Base-by-base conservation (phyloP, 1,284 basidiomycete species). In the Salmacisia buchloeana region DNA sequence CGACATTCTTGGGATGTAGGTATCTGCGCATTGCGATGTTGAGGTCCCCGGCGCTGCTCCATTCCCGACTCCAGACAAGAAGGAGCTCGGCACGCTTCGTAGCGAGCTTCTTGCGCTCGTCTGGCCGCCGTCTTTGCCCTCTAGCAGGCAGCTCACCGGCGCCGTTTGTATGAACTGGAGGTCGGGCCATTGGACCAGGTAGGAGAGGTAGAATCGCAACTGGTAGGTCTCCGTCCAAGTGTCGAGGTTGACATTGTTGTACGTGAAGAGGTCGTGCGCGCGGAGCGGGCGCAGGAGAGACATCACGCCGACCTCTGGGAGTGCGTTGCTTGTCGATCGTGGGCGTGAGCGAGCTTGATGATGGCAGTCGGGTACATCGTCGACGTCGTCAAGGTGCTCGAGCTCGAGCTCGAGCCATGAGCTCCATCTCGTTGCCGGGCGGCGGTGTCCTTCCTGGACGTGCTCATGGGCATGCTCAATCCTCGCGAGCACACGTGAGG, bases 211-310 rank as follows among this genome's bases (percentile, higher is more conserved):
- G 80, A 94, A 94, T 31, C 84, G 85, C 72, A 90, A 87, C 54
- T 87, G 87, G 79, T 92, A 94, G 21, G 92, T 94, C 82, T 94
- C 92, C 54, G 92, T 94, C 90, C 90, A 94, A 61, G 92, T 83
- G 80, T 94, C 92, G 75, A 94, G 82, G 79, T 94, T 94, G 65
- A 92, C 92, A 35, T 92, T 91, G 80, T 94, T 94, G 82, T 93
- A 94, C 71, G 85, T 88, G 84, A 94, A 93, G 81, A 94, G 84
- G 78, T 94, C 92, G 0, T 86, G 86, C 15, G 91, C 90, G 74
- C 85, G 84, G 82, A 94, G 92, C 13, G 91, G 88, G 56, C 92
- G 85, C 2, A 91, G 82, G 38, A 91, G 80, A 73, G 89, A 91
- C 91, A 93, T 93, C n/a, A n/a, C n/a, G n/a, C n/a, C n/a, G n/a